A percentile compares a stretch with the other conserved stretches of the same genome.
Conservation (phyloP, 176 grass and related monocot species). For the Eremochloa ophiuroides region DNA sequence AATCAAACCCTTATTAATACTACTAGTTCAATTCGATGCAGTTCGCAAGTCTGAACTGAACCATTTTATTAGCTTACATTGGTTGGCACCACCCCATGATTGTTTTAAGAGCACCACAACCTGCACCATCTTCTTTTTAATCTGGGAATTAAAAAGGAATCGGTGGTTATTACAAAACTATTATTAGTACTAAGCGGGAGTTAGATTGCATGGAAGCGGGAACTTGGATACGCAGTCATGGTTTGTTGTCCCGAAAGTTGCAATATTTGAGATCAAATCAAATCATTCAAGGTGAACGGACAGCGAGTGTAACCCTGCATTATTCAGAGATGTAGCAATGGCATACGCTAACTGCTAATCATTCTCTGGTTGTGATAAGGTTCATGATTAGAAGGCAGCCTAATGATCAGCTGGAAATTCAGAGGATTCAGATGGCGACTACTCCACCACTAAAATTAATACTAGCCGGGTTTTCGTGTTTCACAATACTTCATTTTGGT, state of each 20-base stretch:
- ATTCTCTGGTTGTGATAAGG: slow-evolving; percentile 23
- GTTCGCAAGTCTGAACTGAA: background rate
- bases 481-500: background rate
- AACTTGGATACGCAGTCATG: background rate
- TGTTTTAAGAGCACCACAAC: background rate
- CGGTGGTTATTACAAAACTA: background rate
- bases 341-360: slow-evolving; percentile 2
- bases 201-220: slow-evolving; percentile 11
- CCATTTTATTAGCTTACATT: background rate
- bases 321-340: background rate
- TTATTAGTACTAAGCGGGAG: background rate
- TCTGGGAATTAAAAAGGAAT: background rate
- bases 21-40: background rate
- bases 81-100: background rate
- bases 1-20: background rate
- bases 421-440: background rate
- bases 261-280: background rate
- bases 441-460: background rate
- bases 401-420: slow-evolving; percentile 3
- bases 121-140: background rate
- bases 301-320: too few species aligned
- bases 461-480: background rate
- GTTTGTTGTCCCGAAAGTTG: background rate
- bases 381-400: background rate
- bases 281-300: background rate